These are phyloP conservation scores for Talaromyces funiculosus DNA, from an alignment of 2,329 filamentous ascomycete genomes.

Conservation along the genomic window DNA sequence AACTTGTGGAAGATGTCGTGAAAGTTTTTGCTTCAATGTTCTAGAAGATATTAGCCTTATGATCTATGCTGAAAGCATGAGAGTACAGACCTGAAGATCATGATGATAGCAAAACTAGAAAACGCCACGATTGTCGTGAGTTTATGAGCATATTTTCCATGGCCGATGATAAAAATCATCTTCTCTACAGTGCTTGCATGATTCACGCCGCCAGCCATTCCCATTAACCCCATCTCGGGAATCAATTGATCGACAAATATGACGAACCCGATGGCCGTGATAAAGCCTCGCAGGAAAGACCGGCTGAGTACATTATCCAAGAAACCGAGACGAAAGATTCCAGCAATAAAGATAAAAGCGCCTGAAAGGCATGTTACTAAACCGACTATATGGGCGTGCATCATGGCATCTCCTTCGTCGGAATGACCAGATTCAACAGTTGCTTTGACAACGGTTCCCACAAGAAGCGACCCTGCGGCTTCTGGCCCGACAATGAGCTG, in stretches of 20 bases:
- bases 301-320: constrained; percentile 89
- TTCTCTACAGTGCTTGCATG: constrained; percentile 88
- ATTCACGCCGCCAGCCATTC: constrained; percentile 62
- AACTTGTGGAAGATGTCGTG: constrained; percentile 71
- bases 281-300: constrained; percentile 90
- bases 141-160: constrained; percentile 61
- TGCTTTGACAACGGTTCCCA: constrained; percentile 76
- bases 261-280: constrained; percentile 93
- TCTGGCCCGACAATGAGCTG: constrained; percentile 94
- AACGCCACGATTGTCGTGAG: constrained; percentile 73
- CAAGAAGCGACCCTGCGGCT: constrained; percentile 83
- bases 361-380: constrained; percentile 84
- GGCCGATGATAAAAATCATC: constrained; percentile 67
- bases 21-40: constrained; percentile 72
- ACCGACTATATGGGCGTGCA: constrained; percentile 79
- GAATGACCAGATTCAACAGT: constrained; percentile 65
- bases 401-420: constrained; percentile 59
- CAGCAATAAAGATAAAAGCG: constrained; percentile 80
- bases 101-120: constrained; percentile 77
- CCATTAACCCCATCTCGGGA: constrained; percentile 74
- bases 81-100: constrained; percentile 68
- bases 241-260: constrained; percentile 94
- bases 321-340: constrained; percentile 80
- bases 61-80: neutral
- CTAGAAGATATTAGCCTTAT: constrained; percentile 38